Conservation (phyloP, 2,329 filamentous ascomycete species). For the Monosporascus cannonballus region DNA sequence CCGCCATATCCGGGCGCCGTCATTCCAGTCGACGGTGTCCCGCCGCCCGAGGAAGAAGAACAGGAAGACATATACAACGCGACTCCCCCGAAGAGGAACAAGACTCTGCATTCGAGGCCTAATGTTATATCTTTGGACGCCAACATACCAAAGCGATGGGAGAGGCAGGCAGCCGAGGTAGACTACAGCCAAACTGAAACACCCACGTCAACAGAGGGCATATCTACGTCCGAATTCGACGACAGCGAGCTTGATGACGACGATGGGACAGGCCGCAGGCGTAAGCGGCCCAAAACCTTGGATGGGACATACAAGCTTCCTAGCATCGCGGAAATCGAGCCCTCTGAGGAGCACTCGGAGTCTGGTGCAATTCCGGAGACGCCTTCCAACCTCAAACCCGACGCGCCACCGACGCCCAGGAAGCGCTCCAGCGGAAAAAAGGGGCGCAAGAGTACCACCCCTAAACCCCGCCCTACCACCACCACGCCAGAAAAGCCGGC, state of each 20-base stretch:
- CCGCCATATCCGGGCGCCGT: constrained; percentile 8
- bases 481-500: too few relatives aligned
- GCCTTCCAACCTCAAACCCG: constrained; percentile 6
- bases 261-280: neutral
- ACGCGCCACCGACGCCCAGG: constrained; percentile 3
- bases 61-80: neutral
- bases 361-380: constrained; percentile 16
- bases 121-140: too few relatives aligned
- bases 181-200: neutral
- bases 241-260: neutral
- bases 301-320: neutral
- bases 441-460: neutral
- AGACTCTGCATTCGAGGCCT: too few relatives aligned
- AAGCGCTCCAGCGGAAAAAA: neutral
- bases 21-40: constrained; percentile 1
- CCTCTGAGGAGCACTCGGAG: constrained; percentile 20
- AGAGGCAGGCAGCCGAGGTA: too few relatives aligned
- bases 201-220: neutral
- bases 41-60: neutral
- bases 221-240: neutral
- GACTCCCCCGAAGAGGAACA: neutral
- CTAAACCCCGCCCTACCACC: too few relatives aligned
- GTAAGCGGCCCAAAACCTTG: constrained; percentile 1
- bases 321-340: constrained; percentile 2
- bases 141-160: too few relatives aligned